A percentile compares a stretch with the other conserved stretches of the same genome.
Evolutionary conservation across 2,329 filamentous ascomycete species (phyloP).

Genomic region (Aureobasidium sp.): DNA sequence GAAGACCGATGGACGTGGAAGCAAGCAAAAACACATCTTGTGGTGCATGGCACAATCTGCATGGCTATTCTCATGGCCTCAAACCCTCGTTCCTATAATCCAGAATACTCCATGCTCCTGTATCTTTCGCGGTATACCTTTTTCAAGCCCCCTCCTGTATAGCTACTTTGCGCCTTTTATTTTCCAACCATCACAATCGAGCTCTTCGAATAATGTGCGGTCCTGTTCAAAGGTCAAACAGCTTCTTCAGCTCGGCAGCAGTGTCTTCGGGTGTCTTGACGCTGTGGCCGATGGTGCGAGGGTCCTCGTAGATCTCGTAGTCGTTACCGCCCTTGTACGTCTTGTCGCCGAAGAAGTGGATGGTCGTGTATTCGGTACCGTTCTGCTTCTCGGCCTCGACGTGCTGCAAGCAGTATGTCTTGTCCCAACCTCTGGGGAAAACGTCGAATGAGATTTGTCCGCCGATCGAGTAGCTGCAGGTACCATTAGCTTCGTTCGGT

Average conservation of each 20-base stretch:
- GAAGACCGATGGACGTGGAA: neutral
- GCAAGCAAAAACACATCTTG: neutral
- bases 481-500: neutral
- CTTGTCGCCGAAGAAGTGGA: conserved; percentile 99
- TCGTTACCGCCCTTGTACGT: conserved; percentile 86
- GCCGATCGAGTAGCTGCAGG: conserved; percentile 74
- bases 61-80: neutral
- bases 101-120: conserved; percentile 9
- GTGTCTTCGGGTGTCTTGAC: conserved; percentile 81
- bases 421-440: conserved; percentile 96
- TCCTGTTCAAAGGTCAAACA: conserved; percentile 49
- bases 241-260: conserved; percentile 67
- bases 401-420: conserved; percentile 91
- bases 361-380: conserved; percentile 70
- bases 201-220: conserved; percentile 3
- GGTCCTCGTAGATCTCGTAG: conserved; percentile 83
- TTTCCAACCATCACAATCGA: conserved; percentile 1
- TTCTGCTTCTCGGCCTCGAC: conserved; percentile 65
- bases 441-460: conserved; percentile 98
- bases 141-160: neutral
- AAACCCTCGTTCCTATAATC: neutral
- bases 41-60: neutral
- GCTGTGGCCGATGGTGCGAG: conserved; percentile 74
- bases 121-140: neutral
- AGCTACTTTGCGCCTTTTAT: too few relatives aligned